Evolutionary conservation across 371 early-diverging fungal genomes (phyloP).

Genomic region (Mortierella sp.): DNA sequence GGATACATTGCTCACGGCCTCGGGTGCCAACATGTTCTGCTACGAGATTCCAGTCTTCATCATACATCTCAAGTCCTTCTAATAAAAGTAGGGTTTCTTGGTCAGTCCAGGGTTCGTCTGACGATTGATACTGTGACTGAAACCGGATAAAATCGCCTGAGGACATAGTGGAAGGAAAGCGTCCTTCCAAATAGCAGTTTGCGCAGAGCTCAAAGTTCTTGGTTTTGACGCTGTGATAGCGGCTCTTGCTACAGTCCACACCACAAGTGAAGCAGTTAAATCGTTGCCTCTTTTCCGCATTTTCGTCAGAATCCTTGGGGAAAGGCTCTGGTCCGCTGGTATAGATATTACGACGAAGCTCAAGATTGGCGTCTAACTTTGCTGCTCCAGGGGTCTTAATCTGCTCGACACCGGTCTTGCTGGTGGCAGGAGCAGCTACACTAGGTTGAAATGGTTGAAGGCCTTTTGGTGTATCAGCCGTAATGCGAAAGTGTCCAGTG

Average conservation of each 20-base stretch:
- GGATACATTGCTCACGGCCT: slow-evolving; percentile 94
- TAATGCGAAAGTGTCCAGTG: slow-evolving; percentile 95
- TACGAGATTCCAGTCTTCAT: slow-evolving; percentile 97
- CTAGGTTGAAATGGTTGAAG: slow-evolving; percentile 87
- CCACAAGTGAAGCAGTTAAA: slow-evolving; percentile 90
- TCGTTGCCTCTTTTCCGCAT: slow-evolving; percentile 40
- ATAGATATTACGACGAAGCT: slow-evolving; percentile 53
- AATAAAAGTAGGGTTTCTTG: slow-evolving; percentile 95
- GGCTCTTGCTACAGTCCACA: slow-evolving; percentile 82
- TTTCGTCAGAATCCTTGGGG: slow-evolving; percentile 56
- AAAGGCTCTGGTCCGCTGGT: slow-evolving; percentile 32
- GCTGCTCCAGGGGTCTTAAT: slow-evolving; percentile 19
- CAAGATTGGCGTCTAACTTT: slow-evolving; percentile 31
- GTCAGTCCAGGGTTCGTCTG: slow-evolving; percentile 89
- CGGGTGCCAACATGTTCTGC: slow-evolving; percentile 95
- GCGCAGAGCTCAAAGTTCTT: slow-evolving; percentile 90
- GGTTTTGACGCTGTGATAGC: slow-evolving; percentile 87
- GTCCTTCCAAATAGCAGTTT: slow-evolving; percentile 92
- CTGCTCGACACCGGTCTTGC: slow-evolving; percentile 15
- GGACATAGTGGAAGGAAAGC: slow-evolving; percentile 88
- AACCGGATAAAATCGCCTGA: slow-evolving; percentile 93
- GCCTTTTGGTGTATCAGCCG: slow-evolving; percentile 96
- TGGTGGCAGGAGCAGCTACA: slow-evolving; percentile 21
- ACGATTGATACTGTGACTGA: slow-evolving; percentile 63
- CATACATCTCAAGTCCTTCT: slow-evolving; percentile 96